These are phyloP conservation scores for Suillus weaverae DNA, from an alignment of 768 basidiomycete species.

Conservation along the genomic window DNA sequence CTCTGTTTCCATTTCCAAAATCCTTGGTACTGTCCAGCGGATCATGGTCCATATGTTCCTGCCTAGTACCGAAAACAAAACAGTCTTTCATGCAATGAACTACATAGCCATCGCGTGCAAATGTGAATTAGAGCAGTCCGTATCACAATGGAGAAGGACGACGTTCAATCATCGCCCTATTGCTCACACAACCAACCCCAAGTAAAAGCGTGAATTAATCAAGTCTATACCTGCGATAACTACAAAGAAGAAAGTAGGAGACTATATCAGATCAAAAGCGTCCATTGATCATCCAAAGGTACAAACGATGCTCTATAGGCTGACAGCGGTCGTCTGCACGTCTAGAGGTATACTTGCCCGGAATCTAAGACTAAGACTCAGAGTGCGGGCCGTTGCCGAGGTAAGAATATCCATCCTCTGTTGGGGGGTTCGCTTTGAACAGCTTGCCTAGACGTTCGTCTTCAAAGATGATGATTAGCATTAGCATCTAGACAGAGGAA, in stretches of 20 bases:
- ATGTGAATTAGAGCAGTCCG: slow-evolving; percentile 14
- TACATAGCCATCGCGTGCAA: not conserved
- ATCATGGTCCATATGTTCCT: slow-evolving; percentile 94
- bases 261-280: not conserved
- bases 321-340: not conserved
- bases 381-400: slow-evolving; percentile 48
- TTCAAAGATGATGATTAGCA: slow-evolving; percentile 21
- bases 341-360: not conserved
- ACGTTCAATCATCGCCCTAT: not conserved
- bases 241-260: not conserved
- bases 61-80: slow-evolving; percentile 46
- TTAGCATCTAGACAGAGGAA: not conserved
- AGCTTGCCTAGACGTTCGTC: slow-evolving; percentile 66
- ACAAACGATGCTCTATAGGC: not conserved
- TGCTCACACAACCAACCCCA: not conserved
- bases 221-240: slow-evolving; percentile 1
- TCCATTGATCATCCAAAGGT: not conserved
- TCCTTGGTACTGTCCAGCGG: slow-evolving; percentile 63
- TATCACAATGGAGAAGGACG: not conserved
- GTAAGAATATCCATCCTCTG: slow-evolving; percentile 79
- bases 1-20: no score
- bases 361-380: slow-evolving; percentile 14
- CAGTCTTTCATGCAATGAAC: not conserved
- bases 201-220: not conserved
- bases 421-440: slow-evolving; percentile 63